A percentile compares a stretch with the other conserved stretches of the same genome.
These are phyloP conservation scores for Pythium vanterpoolii DNA, from an alignment of 352 stramenopile species.

Conservation along the genomic window DNA sequence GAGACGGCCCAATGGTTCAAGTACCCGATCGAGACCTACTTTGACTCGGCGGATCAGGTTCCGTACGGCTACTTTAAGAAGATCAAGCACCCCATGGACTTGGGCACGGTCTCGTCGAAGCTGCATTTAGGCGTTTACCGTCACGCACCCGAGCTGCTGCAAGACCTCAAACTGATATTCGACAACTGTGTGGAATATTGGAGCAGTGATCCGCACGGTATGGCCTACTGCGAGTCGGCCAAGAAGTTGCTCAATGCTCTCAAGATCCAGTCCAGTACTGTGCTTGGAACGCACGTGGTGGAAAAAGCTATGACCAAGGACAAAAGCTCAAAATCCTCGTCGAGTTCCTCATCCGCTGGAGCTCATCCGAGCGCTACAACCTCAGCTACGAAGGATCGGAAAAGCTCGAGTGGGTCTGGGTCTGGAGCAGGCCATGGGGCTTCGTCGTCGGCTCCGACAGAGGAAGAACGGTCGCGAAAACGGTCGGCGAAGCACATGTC, in stretches of 20 bases:
- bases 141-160: slow-evolving; percentile 49
- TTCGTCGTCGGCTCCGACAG: slow-evolving; percentile 4
- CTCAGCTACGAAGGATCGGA: slow-evolving; percentile 29
- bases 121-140: slow-evolving; percentile 72
- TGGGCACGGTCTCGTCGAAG: slow-evolving; percentile 69
- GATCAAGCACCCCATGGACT: slow-evolving; percentile 78
- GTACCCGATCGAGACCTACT: slow-evolving; percentile 83
- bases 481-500: slow-evolving; percentile 34
- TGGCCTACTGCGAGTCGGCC: slow-evolving; percentile 76
- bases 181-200: slow-evolving; percentile 86
- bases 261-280: slow-evolving; percentile 35
- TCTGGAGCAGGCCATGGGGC: neutral
- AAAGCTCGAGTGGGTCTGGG: slow-evolving; percentile 17
- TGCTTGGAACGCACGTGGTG: slow-evolving; percentile 31
- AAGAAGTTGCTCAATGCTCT: slow-evolving; percentile 54
- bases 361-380: slow-evolving; percentile 4
- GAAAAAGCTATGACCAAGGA: slow-evolving; percentile 33
- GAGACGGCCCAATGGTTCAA: slow-evolving; percentile 88
- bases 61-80: slow-evolving; percentile 82
- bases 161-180: slow-evolving; percentile 75
- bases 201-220: slow-evolving; percentile 67
- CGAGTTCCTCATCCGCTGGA: slow-evolving; percentile 23
- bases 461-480: slow-evolving; percentile 28
- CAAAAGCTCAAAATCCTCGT: slow-evolving; percentile 35
- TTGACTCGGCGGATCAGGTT: slow-evolving; percentile 76